Evolutionary conservation across 2,329 filamentous ascomycete species (phyloP).

Genomic region (Talaromyces sp.): DNA sequence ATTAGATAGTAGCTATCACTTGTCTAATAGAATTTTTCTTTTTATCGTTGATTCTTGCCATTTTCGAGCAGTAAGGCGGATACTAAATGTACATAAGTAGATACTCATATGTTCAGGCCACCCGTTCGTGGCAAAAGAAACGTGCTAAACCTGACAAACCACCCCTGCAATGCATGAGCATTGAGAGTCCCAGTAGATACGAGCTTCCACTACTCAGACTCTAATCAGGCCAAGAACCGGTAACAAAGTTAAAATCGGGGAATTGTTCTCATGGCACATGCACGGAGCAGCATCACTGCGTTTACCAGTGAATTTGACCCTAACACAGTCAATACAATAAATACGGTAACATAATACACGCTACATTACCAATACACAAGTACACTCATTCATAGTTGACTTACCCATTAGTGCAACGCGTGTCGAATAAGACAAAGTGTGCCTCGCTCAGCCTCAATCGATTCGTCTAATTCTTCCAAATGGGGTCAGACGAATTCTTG

Average conservation of each 20-base stretch:
- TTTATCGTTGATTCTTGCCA: neutral
- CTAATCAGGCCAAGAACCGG: neutral
- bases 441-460: conserved; percentile 18
- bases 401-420: neutral
- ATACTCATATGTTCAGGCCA: neutral
- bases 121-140: neutral
- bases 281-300: neutral
- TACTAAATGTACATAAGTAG: neutral
- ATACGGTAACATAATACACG: neutral
- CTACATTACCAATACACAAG: neutral
- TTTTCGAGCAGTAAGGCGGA: neutral
- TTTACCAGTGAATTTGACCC: neutral
- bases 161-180: neutral
- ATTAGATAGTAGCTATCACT: neutral
- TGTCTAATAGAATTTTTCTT: neutral
- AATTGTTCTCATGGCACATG: neutral
- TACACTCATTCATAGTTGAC: neutral
- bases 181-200: too few species aligned
- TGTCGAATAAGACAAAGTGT: neutral
- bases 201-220: neutral
- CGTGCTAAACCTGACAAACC: neutral
- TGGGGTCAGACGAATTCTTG: neutral
- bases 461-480: conserved; percentile 9
- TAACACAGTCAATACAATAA: neutral
- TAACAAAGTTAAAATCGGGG: neutral